phyloP scores from a whole-genome alignment of 2,329 filamentous ascomycete species.

The Cladosporium sp. region DNA sequence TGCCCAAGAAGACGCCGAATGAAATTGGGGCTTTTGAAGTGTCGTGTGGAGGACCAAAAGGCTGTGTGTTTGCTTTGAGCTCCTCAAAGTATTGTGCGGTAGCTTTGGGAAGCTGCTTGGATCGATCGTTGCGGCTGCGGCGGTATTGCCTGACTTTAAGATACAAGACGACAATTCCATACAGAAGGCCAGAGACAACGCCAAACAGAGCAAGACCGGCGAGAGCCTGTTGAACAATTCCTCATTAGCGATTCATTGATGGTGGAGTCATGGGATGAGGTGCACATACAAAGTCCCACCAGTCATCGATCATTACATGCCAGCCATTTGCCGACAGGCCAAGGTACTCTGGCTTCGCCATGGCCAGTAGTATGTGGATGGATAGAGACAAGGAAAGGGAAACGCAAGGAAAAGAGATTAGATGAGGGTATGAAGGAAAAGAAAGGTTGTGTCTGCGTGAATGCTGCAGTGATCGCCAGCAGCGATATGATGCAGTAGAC shows the following conservation, averaged over 20 bases:
- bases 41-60: constrained; percentile 13
- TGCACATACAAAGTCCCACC: constrained; percentile 43
- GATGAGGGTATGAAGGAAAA: constrained; percentile 2
- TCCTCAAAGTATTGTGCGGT: constrained; percentile 12
- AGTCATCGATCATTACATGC: constrained; percentile 34
- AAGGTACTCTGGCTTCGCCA: constrained; percentile 8
- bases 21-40: constrained; percentile 17
- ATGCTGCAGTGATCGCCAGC: background rate
- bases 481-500: background rate
- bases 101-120: constrained; percentile 4
- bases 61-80: constrained; percentile 12
- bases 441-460: constrained; percentile 4
- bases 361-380: background rate
- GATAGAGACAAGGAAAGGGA: background rate
- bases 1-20: constrained; percentile 28
- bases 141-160: constrained; percentile 4
- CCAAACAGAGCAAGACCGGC: constrained; percentile 12
- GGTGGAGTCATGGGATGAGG: background rate
- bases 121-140: background rate
- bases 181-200: constrained; percentile 12
- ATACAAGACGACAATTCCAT: background rate
- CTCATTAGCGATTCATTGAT: background rate
- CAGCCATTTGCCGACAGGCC: constrained; percentile 30
- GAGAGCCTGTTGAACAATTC: constrained; percentile 22
- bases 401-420: constrained; percentile 6